Evolutionary conservation across 2,329 filamentous ascomycete species (phyloP).

Genomic region (Sclerotiophoma versabilis): DNA sequence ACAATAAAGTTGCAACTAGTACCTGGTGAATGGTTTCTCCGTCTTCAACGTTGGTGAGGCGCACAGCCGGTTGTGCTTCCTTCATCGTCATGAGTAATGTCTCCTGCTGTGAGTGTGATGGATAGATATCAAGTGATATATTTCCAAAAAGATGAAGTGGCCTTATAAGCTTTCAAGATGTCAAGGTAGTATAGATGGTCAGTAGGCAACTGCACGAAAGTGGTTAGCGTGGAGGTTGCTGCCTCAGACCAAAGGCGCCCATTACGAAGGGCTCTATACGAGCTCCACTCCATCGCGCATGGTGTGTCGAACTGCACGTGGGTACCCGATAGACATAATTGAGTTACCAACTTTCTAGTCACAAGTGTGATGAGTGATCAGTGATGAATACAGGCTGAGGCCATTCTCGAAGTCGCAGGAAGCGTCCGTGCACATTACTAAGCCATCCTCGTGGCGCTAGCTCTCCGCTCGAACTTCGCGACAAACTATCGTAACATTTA

Average conservation of each 20-base stretch:
- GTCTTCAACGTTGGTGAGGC: constrained; percentile 32
- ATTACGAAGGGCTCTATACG: background rate
- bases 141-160: background rate
- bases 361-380: background rate
- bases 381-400: background rate
- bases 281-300: background rate
- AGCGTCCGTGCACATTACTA: constrained; percentile 20
- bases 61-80: background rate
- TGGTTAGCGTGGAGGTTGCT: constrained; percentile 4
- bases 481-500: constrained; percentile 27
- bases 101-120: background rate
- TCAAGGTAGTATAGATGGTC: background rate
- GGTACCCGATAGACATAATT: background rate
- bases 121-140: background rate
- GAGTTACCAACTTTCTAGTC: background rate
- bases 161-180: background rate
- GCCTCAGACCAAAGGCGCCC: constrained; percentile 1
- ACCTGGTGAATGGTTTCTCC: constrained; percentile 41
- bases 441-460: constrained; percentile 15
- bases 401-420: constrained; percentile 16
- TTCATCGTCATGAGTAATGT: background rate
- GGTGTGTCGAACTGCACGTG: background rate
- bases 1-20: background rate
- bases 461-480: constrained; percentile 21
- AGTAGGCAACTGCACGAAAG: constrained; percentile 5